Base-by-base conservation (phyloP, 768 basidiomycete genomes). In the Agaricus subrufescens region DNA sequence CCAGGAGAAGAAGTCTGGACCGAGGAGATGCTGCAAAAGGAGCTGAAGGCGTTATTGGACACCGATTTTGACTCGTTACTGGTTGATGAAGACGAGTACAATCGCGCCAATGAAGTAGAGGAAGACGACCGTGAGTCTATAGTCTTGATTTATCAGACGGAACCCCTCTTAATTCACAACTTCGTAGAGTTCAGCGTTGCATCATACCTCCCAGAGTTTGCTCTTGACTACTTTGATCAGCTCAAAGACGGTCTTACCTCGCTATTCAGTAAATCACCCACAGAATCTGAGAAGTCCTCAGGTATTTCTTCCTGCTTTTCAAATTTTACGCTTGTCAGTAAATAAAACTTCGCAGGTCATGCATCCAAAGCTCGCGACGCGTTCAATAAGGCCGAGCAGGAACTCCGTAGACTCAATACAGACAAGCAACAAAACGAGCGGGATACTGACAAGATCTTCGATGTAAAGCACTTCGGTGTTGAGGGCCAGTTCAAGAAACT, bases 401-500 rank as follows among this genome's bases (percentile, higher is more conserved):
- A 75, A 14, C 77, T 93, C 15, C 75, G 78, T 48, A 64, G 71
- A 9, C 68, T 82, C 5, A 75, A 79, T 46, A 73, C 77, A 25
- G 81, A 87, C 26, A 76, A 81, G 53, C 71, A 80, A 27, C 72
- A 76, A 7, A 81, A 84, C 0, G 74, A 80, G 52, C 69, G 77
- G 25, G 86, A 89, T 42, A 67, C 92, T 10, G 69, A 68, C 1
- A 83, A 88, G 56, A 75, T 98, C 25, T 91, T 86, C 64, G 74
- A 84, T 57, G 56, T 71, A 11, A 68, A 83, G 19, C 80, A 79
- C 37, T 97, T 88, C 61, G 94, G 94, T 19, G 67, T 73, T 1
- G 77, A 91, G 27, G 96, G 92, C 49, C 92, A 97, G 72, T 99
- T 93, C 93, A 96, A 96, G 78, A 97, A 96, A 73, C 80, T 99